These are phyloP conservation scores for Lonicera japonica DNA, from an alignment of 129 eudicot species.

Conservation along the genomic window DNA sequence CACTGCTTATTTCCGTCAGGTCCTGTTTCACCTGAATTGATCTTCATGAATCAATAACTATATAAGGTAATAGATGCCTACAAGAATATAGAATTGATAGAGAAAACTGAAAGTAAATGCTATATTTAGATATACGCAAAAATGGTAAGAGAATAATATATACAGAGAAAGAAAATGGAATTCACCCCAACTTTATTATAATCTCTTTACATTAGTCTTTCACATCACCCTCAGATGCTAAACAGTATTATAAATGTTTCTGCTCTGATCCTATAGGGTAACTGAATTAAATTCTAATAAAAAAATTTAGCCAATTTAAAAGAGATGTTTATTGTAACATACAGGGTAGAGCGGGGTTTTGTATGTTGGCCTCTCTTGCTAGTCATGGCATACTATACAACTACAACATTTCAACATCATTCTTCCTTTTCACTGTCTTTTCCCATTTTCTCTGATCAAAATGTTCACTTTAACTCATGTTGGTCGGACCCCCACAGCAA, in stretches of 20 bases:
- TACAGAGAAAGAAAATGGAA: no score
- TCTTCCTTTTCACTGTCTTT: no score
- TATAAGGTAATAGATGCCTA: not conserved
- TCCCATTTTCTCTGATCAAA: not conserved
- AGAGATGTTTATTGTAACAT: no score
- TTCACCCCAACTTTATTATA: no score
- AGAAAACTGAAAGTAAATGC: not conserved
- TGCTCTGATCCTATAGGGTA: not conserved
- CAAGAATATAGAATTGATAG: not conserved
- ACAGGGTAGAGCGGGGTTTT: no score
- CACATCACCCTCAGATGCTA: not conserved
- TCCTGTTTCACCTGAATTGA: slow-evolving; percentile 23
- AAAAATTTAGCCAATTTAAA: no score
- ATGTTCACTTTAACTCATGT: not conserved
- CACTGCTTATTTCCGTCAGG: slow-evolving; percentile 25
- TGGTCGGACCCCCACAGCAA: not conserved
- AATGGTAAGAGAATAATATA: no score
- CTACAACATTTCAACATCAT: not conserved
- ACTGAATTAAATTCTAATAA: not conserved
- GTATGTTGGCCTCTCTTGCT: not conserved
- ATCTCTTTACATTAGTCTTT: no score
- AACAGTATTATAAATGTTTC: not conserved
- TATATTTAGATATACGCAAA: no score
- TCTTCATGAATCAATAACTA: not conserved
- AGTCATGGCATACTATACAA: not conserved